Evolutionary conservation across 1,284 basidiomycete species (phyloP).

Genomic region (Mixia osmundae): DNA sequence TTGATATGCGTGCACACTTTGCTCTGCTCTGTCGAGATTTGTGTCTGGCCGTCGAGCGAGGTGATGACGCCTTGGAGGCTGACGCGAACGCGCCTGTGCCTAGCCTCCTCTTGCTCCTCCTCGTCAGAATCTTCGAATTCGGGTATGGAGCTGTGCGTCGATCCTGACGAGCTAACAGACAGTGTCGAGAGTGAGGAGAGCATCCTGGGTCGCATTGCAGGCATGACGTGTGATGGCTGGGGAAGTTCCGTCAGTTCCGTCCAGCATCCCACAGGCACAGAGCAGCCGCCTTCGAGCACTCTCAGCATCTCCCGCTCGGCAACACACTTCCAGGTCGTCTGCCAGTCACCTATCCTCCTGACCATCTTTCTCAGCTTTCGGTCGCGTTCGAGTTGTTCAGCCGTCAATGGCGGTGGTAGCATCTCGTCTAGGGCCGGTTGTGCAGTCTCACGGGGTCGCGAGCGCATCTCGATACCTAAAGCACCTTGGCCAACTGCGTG

Average conservation of each 20-base stretch:
- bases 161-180: no score
- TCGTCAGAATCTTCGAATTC: no score
- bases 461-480: constrained; percentile 64
- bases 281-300: constrained; percentile 85
- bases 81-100: neutral
- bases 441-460: no score
- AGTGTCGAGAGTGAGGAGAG: no score
- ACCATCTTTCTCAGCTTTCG: constrained; percentile 37
- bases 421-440: no score
- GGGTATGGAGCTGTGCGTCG: no score
- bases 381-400: no score
- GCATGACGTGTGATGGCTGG: no score
- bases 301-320: constrained; percentile 72
- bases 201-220: no score
- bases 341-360: constrained; percentile 34
- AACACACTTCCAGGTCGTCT: constrained; percentile 45
- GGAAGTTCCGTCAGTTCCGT: constrained; percentile 22
- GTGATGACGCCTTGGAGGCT: constrained; percentile 29
- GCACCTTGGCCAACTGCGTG: constrained; percentile 91
- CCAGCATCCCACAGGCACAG: constrained; percentile 78
- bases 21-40: constrained; percentile 41
- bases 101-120: constrained; percentile 6
- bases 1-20: constrained; percentile 31
- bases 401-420: no score
- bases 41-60: constrained; percentile 39